Conservation (phyloP, 139 green algal species). For the Trebouxia sp. region DNA sequence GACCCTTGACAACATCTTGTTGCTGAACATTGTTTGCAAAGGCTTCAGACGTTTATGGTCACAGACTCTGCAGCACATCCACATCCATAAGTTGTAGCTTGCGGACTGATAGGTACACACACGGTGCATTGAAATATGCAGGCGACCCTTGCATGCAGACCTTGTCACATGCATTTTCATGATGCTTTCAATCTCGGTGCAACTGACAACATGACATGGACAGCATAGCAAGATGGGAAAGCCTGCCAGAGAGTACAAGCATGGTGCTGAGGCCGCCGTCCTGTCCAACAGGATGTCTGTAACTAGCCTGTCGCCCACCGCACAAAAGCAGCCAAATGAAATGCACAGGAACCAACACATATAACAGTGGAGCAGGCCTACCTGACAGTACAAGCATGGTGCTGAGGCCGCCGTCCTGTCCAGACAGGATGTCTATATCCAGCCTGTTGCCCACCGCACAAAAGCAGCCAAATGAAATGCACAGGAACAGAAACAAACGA, state of each 20-base stretch:
- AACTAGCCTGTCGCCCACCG: constrained; percentile 98
- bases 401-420: constrained; percentile 89
- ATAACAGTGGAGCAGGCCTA: constrained; percentile 27
- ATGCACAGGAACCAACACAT: no score
- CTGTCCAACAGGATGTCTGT: constrained; percentile 99
- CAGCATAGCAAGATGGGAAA: constrained; percentile 64
- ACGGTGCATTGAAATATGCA: no score
- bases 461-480: no score
- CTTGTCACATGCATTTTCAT: no score
- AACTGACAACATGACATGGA: constrained; percentile 41
- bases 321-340: no score
- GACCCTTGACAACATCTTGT: no score
- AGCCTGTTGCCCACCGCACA: constrained; percentile 98
- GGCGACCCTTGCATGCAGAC: no score
- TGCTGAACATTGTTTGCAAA: no score
- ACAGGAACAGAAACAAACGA: no score
- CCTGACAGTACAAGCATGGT: constrained; percentile 87
- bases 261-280: constrained; percentile 89
- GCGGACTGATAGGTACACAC: no score
- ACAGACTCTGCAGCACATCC: neutral
- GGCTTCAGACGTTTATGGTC: neutral
- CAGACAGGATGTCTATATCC: constrained; percentile 99
- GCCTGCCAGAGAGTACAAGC: constrained; percentile 77
- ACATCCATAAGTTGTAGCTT: no score
- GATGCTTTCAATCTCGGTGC: no score